Base-by-base conservation (phyloP, 768 basidiomycete species). In the Scleroderma citrinum region DNA sequence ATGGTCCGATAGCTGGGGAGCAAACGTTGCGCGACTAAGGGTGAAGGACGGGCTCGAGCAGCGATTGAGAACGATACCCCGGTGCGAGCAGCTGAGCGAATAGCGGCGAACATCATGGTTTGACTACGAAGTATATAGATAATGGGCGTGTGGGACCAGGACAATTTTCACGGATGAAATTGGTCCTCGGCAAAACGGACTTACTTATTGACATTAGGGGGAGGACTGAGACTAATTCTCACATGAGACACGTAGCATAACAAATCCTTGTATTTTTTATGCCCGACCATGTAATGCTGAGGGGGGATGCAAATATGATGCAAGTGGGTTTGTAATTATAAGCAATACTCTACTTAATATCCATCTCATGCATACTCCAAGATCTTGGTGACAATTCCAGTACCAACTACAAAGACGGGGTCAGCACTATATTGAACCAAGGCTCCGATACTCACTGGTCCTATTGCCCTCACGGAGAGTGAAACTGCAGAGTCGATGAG, bases 381-480 rank as follows among this genome's bases (percentile, higher is more conserved):
- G 55, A 93, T 80, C 70, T 92, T 90, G 55, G 90, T 92, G 53
- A 96, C 83, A 58, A 98, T 82, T 59, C 95, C 95, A 53, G 95
- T 98, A 49, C 92, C 94, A 63, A 97, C 89, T 91, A 36, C 46
- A 50, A 13, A 41, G 26, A 35, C 34, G 45, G 43, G 17, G 20
- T 68, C 36, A 60, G 53, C 32, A 11, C 8, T 10, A 46, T 57
- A 19, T 2, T 43, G 5, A 14, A 42, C 5, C 16, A 26, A 34
- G n/a, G n/a, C 19, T 35, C 26, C 8, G 44, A 16, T 17, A 57
- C 83, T 71, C 59, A 91, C 89, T 78, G 10, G 95, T 97, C 73
- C 83, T 94, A 63, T 92, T 90, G 56, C 92, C 93, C 69, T 96
- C 93, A 57, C 93, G 86, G 51, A 96, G 80, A 21, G 94, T 97